Evolutionary conservation across 768 basidiomycete genomes (phyloP), one percentile per base, ranked within the genome.

Genomic region (Tremella yokohamensis): DNA sequence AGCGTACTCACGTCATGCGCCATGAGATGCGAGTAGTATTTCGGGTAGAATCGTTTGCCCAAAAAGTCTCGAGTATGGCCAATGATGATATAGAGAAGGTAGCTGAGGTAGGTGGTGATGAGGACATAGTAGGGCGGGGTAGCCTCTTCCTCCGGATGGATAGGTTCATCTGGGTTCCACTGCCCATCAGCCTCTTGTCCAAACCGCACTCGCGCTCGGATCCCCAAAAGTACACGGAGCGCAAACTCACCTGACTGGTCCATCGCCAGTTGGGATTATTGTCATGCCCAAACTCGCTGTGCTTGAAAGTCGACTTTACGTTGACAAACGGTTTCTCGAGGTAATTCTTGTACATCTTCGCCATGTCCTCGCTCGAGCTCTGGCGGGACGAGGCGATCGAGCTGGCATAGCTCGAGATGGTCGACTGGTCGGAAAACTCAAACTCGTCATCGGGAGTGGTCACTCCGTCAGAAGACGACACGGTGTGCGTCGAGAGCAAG

Each of bases 61-160:
- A 98, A 78, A 73, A 97, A 99, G 78, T 99, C 96, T 54, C 94
- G 85, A 47, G 93, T 79, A 72, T 98, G 96, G 18, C 96, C 96
- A 48, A 99, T 78, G 63, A 84, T 81, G 64, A 98, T 94, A 56
- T 98, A 84, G 59, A 97, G 82, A 66, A 98, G 83, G 79, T 94
- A 98, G 79, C 88, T 73, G 77, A 94, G 82, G 75, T 97, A 98
- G 4, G 92, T 94, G 8, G 88, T 85, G 61, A 98, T 77, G 42
- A 97, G 82, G 69, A 96, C 86, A 77, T 91, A 92, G 74, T 96
- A 91, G 0, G 90, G 88, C 2, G 94, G 94, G 69, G 93, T 90
- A 63, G 87, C 84, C 61, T 89, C 86, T 40, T 69, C 72, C 19
- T 39, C 51, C 19, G 69, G 63, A 40, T 74, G 71, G 37, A 77